Evolutionary conservation across 2,329 filamentous ascomycete genomes (phyloP), one percentile per base, ranked within the genome.

Genomic region (Rachicladosporium sp.): DNA sequence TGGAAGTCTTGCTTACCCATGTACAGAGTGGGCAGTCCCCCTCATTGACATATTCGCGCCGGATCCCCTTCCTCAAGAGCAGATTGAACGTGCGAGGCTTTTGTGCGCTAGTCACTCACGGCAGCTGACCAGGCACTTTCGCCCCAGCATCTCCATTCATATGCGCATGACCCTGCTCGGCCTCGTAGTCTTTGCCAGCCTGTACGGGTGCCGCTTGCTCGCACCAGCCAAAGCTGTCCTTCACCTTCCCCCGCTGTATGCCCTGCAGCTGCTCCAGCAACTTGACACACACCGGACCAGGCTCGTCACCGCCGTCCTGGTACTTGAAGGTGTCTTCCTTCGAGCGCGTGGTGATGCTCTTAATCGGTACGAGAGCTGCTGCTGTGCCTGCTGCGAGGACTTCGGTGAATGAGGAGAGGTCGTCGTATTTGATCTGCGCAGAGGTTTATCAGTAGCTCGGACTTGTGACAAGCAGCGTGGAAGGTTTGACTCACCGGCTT

Each of bases 371-470:
- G 39, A 98, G 70, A 0, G 85, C 84, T 0, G 88, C 89, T 0
- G 89, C 89, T 0, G 89, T 96, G 1, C 89, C 89, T 2, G 87
- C 88, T 3, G 89, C 91, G 63, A 95, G 78, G 38, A 98, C 79
- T 63, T 96, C 89, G 33, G 67, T 67, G 57, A 87, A 86, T 10
- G 65, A 58, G 4, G 58, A 50, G 32, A 83, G 63, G 52, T 83
- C 79, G 6, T 71, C 66, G 56, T 81, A 81, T 27, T 66, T 74
- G 61, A 86, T 80, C 73, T 79, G 50, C 7, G 12, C 15, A 33
- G 31, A 19, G 15, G 15, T 19, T 19, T 19, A 19, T 19, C 15
- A 19, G 15, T 19, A 19, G 15, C 3, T 19, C 15, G 15, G 15
- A 80, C 63, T 85, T 86, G 63, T 98, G 91, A 68, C 15, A 33